Percentiles rank a stretch among this genome's conserved stretches.
Conservation (phyloP, 2,329 filamentous ascomycete genomes). For the Cladosporium sp. region DNA sequence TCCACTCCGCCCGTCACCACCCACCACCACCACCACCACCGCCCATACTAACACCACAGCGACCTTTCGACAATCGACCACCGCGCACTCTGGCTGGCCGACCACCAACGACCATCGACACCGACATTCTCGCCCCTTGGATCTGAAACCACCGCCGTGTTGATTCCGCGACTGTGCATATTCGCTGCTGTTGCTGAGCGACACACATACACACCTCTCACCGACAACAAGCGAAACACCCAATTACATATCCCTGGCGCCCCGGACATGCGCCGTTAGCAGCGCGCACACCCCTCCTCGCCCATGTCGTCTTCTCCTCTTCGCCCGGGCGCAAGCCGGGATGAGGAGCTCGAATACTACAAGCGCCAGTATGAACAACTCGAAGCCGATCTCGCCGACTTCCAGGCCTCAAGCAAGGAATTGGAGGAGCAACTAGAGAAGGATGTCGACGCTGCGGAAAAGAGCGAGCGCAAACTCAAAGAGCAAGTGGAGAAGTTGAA, state of each 20-base stretch:
- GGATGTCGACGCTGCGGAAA: conserved; percentile 93
- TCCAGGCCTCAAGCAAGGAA: conserved; percentile 89
- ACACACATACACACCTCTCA: not conserved
- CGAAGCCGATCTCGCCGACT: conserved; percentile 86
- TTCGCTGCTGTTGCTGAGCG: not conserved
- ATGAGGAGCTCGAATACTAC: conserved; percentile 88
- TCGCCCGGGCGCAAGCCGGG: conserved; percentile 38
- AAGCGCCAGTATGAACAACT: conserved; percentile 93
- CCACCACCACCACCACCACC: not conserved
- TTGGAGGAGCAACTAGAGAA: conserved; percentile 92
- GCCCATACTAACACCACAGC: not conserved
- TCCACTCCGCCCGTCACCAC: too few species aligned
- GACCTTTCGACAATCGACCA: not conserved
- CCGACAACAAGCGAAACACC: too few species aligned
- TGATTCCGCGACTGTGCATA: not conserved
- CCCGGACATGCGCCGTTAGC: conserved; percentile 29
- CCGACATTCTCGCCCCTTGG: not conserved
- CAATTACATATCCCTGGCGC: not conserved
- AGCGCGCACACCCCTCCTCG: conserved; percentile 21
- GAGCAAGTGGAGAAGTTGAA: conserved; percentile 80
- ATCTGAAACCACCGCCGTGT: not conserved
- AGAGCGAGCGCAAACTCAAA: conserved; percentile 78
- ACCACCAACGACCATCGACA: not conserved
- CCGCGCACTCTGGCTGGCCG: not conserved
- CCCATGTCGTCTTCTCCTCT: conserved; percentile 34